Percentiles rank a stretch among this genome's conserved stretches.
These are phyloP conservation scores for Saccharum spontaneum DNA, from an alignment of 176 grass and related monocot species.

Conservation along the genomic window DNA sequence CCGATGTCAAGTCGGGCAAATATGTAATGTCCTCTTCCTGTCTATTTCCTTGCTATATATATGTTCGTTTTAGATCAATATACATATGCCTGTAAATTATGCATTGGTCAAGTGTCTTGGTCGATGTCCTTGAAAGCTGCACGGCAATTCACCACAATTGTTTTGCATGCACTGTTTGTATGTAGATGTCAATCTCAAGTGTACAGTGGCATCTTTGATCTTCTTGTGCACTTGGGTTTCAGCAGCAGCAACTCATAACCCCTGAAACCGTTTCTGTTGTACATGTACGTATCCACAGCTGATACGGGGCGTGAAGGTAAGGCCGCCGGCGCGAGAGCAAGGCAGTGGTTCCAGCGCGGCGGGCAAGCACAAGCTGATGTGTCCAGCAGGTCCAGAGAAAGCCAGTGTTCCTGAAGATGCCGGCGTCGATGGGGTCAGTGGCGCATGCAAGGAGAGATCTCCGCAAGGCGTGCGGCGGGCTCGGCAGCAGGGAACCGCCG, in stretches of 20 bases:
- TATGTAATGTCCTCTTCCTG: constrained; percentile 53
- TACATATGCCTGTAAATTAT: not conserved
- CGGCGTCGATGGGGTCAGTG: not conserved
- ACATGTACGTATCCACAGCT: constrained; percentile 43
- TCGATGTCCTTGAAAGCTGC: not conserved
- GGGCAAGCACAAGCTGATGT: constrained; percentile 35
- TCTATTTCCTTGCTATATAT: not conserved
- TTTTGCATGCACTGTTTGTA: not conserved
- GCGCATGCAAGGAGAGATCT: constrained; percentile 33
- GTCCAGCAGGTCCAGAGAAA: constrained; percentile 24
- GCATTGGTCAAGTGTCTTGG: not conserved
- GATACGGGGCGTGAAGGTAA: constrained; percentile 85
- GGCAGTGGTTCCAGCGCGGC: not conserved
- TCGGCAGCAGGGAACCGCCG: constrained; percentile 31
- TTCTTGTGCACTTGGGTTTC: not conserved
- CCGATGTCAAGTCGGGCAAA: constrained; percentile 81
- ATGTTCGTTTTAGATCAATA: not conserved
- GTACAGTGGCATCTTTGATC: not conserved
- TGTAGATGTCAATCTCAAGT: not conserved
- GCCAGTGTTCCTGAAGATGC: not conserved
- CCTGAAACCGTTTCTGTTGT: not conserved
- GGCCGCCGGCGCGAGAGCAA: constrained; percentile 22
- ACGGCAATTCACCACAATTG: not conserved
- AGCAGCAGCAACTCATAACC: not conserved
- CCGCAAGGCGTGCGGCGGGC: not conserved